Conservation (phyloP, 1,139 yeast species). For the Candida frijolesensis region DNA sequence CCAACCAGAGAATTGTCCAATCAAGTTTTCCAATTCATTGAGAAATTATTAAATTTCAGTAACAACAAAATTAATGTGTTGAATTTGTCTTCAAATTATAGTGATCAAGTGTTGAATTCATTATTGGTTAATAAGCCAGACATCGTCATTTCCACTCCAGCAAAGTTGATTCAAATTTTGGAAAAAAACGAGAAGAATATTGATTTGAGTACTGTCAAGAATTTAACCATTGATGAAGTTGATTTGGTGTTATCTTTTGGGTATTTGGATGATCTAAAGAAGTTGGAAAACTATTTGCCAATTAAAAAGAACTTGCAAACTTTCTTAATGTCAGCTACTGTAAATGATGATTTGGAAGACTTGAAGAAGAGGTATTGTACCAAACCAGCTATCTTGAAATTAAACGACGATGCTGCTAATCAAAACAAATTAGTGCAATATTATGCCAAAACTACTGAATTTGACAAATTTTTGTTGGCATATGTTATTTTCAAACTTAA, state of each 20-base stretch:
- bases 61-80: conserved; percentile 65
- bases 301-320: conserved; percentile 79
- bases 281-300: conserved; percentile 65
- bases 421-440: conserved; percentile 75
- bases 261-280: conserved; percentile 78
- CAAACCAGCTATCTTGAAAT: conserved; percentile 79
- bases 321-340: conserved; percentile 94
- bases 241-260: conserved; percentile 91
- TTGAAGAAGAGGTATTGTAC: conserved; percentile 80
- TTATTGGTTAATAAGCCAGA: conserved; percentile 76
- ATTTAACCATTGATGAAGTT: conserved; percentile 91
- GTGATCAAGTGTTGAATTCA: conserved; percentile 73
- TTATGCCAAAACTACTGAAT: conserved; percentile 83
- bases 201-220: conserved; percentile 57
- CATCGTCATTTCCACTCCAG: conserved; percentile 85
- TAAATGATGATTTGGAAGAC: conserved; percentile 81
- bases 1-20: conserved; percentile 86
- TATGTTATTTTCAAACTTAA: conserved; percentile 90
- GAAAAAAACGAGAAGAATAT: conserved; percentile 50
- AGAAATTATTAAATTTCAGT: conserved; percentile 69
- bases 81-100: conserved; percentile 72
- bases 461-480: conserved; percentile 87
- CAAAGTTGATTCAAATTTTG: conserved; percentile 65
- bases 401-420: conserved; percentile 64
- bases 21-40: conserved; percentile 76